Base-by-base conservation (phyloP, 306 rosid species). In the Cyclanthera cordifolia region DNA sequence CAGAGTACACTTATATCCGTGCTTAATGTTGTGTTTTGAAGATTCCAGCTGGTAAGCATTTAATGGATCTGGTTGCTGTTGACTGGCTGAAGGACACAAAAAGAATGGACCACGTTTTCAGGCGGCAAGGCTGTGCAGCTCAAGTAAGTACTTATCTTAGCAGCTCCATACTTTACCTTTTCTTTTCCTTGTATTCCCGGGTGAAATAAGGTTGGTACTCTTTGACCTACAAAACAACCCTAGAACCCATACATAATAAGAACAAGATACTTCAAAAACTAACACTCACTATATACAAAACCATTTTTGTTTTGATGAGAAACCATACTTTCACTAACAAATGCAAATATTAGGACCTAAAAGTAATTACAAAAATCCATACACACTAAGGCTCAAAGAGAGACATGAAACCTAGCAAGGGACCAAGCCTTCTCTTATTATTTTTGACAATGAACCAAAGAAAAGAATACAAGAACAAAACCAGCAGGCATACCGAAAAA, bases 11-110 rank as follows among this genome's bases (percentile, higher is more conserved):
- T 79, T 72, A 73, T 81, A 65, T 71, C 45, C 68, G 68, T 74
- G 65, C 56, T 53, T 78, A 54, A 72, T 32, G 75, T 72, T 76
- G 73, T 74, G 32, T 72, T 72, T 10, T 72, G 71, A 77, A 93
- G 99, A 83, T 86, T 75, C 94, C 91, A 72, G 99, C 99, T 1
- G 99, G 99, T 39, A 93, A 93, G 77, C 99, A 87, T 84, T 56
- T 93, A 47, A 84, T 90, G 87, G 99, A 93, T 86, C 99, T 93
- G 1, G 95, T 90, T 71, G 91, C 99, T 43, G 99, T 93, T 68
- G 99, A 93, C 80, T 93, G 99, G 99, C 88, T 93, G 75, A 93
- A 88, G 86, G 99, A 90, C 81, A 82, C 95, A 23, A 93, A 93
- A 82, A 85, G 96, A 81, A 93, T 93, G 86, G 99, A 93, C 76